These are phyloP conservation scores for Beverwykella pulmonaria DNA, from an alignment of 495 filamentous ascomycete species.

Conservation along the genomic window DNA sequence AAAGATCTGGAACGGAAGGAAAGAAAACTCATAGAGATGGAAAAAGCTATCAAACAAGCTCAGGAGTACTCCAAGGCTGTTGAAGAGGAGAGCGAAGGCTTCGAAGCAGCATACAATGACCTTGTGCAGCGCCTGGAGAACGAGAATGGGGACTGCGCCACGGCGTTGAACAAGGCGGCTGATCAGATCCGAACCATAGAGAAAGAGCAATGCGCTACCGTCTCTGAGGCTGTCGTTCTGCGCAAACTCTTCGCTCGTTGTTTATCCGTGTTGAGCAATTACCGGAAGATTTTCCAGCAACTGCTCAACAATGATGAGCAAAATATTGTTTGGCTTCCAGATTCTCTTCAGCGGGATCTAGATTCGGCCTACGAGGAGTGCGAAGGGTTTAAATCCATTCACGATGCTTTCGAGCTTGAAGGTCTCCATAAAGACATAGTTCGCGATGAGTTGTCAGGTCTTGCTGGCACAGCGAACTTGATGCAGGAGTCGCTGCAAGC, in stretches of 20 bases:
- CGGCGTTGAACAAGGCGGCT: constrained; percentile 1
- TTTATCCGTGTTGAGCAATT: constrained; percentile 1
- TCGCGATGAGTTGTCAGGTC: not conserved
- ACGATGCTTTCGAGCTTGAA: constrained; percentile 8
- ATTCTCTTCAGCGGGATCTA: not conserved
- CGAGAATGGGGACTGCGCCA: constrained; percentile 1
- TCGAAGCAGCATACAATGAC: not conserved
- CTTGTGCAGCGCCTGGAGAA: not conserved
- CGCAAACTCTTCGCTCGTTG: constrained; percentile 2
- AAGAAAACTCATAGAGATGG: not conserved
- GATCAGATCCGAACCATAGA: not conserved
- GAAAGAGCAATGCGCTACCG: not conserved
- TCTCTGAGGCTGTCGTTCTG: constrained; percentile 8
- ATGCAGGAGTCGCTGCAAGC: not conserved
- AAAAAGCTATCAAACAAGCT: not conserved
- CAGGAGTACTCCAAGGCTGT: not conserved
- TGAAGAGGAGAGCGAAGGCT: not conserved
- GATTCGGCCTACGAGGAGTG: not conserved
- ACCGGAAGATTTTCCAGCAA: constrained; percentile 18
- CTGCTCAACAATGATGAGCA: constrained; percentile 45
- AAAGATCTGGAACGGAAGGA: constrained; percentile 5
- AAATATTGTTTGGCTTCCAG: not conserved
- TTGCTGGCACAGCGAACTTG: not conserved
- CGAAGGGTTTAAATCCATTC: not conserved
- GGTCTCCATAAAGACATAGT: constrained; percentile 3